A percentile compares a stretch with the other conserved stretches of the same genome.
Evolutionary conservation across 441 rosid species (phyloP).

Genomic region (Sinapis alba): DNA sequence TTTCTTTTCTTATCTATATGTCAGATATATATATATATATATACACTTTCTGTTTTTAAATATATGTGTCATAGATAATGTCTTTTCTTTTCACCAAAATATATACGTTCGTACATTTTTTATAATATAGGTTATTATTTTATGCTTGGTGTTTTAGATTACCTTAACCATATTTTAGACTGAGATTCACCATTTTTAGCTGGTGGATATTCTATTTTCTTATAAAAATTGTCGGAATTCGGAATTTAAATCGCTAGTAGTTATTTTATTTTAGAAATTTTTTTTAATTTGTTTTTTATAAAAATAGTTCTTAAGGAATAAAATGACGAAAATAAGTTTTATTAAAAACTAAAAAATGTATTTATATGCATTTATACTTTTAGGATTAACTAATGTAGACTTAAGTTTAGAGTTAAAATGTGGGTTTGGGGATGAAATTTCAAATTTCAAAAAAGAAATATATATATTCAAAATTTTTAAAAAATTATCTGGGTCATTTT

Average conservation of each 20-base stretch:
- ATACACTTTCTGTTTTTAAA: background rate
- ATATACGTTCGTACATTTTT: background rate
- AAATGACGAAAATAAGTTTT: too few relatives aligned
- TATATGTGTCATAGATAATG: background rate
- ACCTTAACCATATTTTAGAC: background rate
- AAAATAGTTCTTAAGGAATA: too few relatives aligned
- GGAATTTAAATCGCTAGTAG: background rate
- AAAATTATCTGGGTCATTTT: too few relatives aligned
- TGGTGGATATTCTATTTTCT: background rate
- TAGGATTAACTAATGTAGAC: too few relatives aligned
- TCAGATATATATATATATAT: constrained; percentile 19
- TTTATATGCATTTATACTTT: too few relatives aligned
- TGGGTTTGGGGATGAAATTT: too few relatives aligned
- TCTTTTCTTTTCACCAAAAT: background rate
- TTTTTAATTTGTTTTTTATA: too few relatives aligned
- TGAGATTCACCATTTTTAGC: background rate
- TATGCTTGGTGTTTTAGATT: background rate
- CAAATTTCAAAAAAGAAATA: too few relatives aligned
- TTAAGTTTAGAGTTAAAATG: too few relatives aligned
- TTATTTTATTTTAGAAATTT: background rate
- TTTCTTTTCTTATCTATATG: constrained; percentile 23
- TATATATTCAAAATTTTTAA: too few relatives aligned
- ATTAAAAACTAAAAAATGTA: too few relatives aligned
- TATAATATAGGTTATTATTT: background rate
- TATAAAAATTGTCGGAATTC: background rate